These are phyloP conservation scores for Borealophlyctis nickersoniae DNA, from an alignment of 192 early-diverging fungal species.

Conservation along the genomic window DNA sequence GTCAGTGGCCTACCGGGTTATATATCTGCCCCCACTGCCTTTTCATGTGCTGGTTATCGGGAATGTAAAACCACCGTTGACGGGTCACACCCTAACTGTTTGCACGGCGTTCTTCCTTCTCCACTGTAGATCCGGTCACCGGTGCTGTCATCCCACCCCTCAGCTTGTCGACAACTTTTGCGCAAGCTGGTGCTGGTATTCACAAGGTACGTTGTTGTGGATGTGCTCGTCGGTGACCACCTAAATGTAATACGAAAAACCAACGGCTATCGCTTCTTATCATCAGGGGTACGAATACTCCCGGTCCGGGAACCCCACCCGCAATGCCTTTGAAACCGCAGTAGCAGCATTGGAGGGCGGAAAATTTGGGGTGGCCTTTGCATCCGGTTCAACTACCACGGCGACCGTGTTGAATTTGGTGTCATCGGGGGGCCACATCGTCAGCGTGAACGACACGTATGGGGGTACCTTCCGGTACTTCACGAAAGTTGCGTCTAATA, in stretches of 20 bases:
- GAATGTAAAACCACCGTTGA: neutral
- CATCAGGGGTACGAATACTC: conserved; percentile 96
- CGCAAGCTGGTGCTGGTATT: conserved; percentile 87
- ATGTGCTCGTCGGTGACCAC: conserved; percentile 65
- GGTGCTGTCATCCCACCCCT: conserved; percentile 98
- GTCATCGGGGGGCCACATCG: conserved; percentile 77
- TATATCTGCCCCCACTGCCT: neutral
- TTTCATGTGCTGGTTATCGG: neutral
- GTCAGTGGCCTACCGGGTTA: neutral
- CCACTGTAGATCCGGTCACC: conserved; percentile 78
- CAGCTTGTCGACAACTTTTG: conserved; percentile 94
- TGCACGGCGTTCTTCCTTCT: neutral
- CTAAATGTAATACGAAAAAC: conserved; percentile 65
- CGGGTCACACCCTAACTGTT: neutral
- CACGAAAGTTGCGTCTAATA: conserved; percentile 50
- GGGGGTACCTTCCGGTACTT: conserved; percentile 69
- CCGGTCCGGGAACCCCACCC: conserved; percentile 94
- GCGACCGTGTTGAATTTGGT: conserved; percentile 85
- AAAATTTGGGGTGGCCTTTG: conserved; percentile 76
- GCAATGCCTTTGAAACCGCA: conserved; percentile 80
- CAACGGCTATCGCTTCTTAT: no score
- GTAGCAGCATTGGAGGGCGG: conserved; percentile 89
- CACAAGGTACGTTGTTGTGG: no score
- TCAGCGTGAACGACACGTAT: conserved; percentile 93
- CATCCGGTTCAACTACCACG: conserved; percentile 60